phyloP scores from a whole-genome alignment of 2,329 filamentous ascomycete species.

The Pestalotiopsis sp. region DNA sequence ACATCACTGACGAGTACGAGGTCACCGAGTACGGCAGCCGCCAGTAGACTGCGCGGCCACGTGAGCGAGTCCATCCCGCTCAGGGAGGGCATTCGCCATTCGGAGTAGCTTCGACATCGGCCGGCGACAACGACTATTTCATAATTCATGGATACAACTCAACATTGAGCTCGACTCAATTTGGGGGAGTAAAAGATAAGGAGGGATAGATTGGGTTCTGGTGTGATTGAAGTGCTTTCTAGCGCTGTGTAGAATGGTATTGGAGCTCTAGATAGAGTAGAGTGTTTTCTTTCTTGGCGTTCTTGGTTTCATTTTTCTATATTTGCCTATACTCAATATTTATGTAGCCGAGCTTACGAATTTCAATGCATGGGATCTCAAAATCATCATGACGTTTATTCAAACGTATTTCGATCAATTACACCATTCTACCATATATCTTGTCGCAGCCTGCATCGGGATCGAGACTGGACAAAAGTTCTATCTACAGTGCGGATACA shows the following conservation, averaged over 20 bases:
- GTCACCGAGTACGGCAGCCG: slow-evolving; percentile 4
- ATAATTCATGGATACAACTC: background rate
- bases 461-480: no score
- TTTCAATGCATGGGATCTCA: background rate
- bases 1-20: slow-evolving; percentile 9
- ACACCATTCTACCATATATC: no score
- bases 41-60: background rate
- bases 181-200: background rate
- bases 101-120: no score
- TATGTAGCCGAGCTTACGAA: background rate
- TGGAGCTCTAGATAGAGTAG: background rate
- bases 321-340: background rate
- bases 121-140: no score
- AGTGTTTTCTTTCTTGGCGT: background rate
- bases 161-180: background rate
- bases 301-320: background rate
- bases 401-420: no score
- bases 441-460: no score
- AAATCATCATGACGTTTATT: no score
- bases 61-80: no score
- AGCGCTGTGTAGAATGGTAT: background rate
- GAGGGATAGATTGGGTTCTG: background rate
- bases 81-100: no score
- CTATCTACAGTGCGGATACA: no score
- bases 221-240: background rate